These are phyloP conservation scores for Stagonosporopsis chrysanthemi DNA, from an alignment of 2,329 filamentous ascomycete genomes.

Conservation along the genomic window DNA sequence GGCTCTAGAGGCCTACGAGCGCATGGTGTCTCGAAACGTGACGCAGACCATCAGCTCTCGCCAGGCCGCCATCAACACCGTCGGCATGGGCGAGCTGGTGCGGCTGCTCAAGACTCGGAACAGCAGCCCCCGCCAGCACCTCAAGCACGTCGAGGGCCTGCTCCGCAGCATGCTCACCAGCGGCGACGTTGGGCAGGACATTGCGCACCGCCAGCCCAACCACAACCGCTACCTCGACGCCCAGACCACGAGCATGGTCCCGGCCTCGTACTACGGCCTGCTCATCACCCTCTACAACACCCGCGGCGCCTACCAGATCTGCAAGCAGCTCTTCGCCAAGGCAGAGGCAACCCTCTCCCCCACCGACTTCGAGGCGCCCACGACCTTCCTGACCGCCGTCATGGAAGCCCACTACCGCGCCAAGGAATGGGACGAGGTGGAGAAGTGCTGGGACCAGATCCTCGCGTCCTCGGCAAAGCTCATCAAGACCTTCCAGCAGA, in stretches of 20 bases:
- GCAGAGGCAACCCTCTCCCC: slow-evolving; percentile 26
- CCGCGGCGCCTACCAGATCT: slow-evolving; percentile 54
- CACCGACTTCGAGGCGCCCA: slow-evolving; percentile 30
- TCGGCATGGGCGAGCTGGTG: slow-evolving; percentile 33
- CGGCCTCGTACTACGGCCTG: slow-evolving; percentile 62
- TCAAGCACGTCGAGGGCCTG: slow-evolving; percentile 38
- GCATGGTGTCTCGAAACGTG: slow-evolving; percentile 53
- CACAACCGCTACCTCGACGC: slow-evolving; percentile 32
- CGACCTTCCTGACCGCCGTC: slow-evolving; percentile 60
- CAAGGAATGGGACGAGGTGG: slow-evolving; percentile 66
- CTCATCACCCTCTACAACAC: slow-evolving; percentile 64
- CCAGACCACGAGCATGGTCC: slow-evolving; percentile 52
- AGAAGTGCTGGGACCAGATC: slow-evolving; percentile 70
- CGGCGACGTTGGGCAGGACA: slow-evolving; percentile 36
- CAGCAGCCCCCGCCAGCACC: slow-evolving; percentile 25
- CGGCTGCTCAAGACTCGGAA: slow-evolving; percentile 23
- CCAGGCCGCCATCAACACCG: slow-evolving; percentile 46
- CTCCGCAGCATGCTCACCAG: slow-evolving; percentile 37
- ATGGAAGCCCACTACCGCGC: slow-evolving; percentile 72
- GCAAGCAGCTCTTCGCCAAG: slow-evolving; percentile 38
- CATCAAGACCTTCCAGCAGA: slow-evolving; percentile 42
- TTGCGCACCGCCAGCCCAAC: slow-evolving; percentile 37
- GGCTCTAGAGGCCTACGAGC: slow-evolving; percentile 58
- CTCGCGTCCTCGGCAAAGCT: slow-evolving; percentile 60
- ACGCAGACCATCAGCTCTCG: slow-evolving; percentile 53